Evolutionary conservation across 306 rosid species (phyloP).

Genomic region (Lathyrus tuberosus): DNA sequence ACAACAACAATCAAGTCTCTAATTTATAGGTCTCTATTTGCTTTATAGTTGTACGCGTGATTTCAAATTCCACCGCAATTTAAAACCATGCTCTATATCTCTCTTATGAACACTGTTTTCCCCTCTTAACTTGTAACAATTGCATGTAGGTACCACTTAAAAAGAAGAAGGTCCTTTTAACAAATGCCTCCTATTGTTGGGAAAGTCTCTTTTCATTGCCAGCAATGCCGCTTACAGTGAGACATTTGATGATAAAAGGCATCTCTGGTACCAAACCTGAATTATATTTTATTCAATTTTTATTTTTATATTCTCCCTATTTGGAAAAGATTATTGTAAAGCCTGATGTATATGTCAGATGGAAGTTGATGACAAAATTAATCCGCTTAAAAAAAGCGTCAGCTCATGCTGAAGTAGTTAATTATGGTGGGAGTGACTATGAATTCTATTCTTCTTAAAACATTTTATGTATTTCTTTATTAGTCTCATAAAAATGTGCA

Average conservation of each 20-base stretch:
- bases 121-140: neutral
- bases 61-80: no score
- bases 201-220: constrained; percentile 38
- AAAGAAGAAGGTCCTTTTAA: constrained; percentile 4
- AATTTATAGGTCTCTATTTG: no score
- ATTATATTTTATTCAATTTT: constrained; percentile 52
- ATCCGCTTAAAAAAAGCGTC: constrained; percentile 56
- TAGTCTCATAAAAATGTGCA: no score
- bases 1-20: no score
- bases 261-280: constrained; percentile 47
- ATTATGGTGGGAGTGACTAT: neutral
- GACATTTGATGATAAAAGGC: constrained; percentile 44
- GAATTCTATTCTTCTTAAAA: neutral
- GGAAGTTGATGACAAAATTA: constrained; percentile 46
- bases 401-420: constrained; percentile 11
- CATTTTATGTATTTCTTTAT: neutral
- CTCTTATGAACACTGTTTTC: no score
- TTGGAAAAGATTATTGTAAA: constrained; percentile 57
- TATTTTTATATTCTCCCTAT: constrained; percentile 47
- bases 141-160: constrained; percentile 46
- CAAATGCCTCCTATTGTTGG: constrained; percentile 21
- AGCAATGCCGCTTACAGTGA: constrained; percentile 31
- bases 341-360: constrained; percentile 38
- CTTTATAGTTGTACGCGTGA: no score
- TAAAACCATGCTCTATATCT: no score